These are phyloP conservation scores for Hanseniaspora lachancei DNA, from an alignment of 805 yeast species.

Conservation along the genomic window DNA sequence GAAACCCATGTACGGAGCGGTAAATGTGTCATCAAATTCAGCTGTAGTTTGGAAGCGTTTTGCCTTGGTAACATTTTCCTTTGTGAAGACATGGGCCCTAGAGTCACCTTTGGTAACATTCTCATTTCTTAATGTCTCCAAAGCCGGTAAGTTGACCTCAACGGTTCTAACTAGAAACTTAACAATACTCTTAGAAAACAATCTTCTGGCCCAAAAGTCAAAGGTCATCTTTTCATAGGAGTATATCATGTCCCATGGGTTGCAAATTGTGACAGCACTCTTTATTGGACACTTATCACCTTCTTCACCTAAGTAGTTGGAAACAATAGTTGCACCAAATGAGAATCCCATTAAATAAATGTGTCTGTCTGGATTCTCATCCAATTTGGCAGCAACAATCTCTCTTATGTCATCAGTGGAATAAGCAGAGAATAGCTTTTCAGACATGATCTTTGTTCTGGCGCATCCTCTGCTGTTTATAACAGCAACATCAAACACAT, in stretches of 20 bases:
- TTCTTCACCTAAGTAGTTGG: slow-evolving; percentile 62
- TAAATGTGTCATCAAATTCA: slow-evolving; percentile 51
- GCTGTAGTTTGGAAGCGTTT: slow-evolving; percentile 30
- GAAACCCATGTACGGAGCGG: slow-evolving; percentile 51
- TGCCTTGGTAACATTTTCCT: slow-evolving; percentile 28
- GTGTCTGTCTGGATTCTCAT: slow-evolving; percentile 46
- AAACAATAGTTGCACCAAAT: slow-evolving; percentile 53
- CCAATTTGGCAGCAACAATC: slow-evolving; percentile 38
- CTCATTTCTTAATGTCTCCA: slow-evolving; percentile 22
- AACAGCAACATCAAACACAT: slow-evolving; percentile 45
- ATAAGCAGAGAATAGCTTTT: slow-evolving; percentile 51
- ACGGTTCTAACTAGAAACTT: slow-evolving; percentile 32
- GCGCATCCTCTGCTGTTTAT: slow-evolving; percentile 68
- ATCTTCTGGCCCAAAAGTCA: slow-evolving; percentile 29
- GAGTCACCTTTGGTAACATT: slow-evolving; percentile 14
- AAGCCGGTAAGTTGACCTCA: slow-evolving; percentile 32
- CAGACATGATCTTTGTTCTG: slow-evolving; percentile 56
- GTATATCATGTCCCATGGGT: slow-evolving; percentile 62
- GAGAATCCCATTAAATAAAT: slow-evolving; percentile 60
- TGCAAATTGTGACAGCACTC: slow-evolving; percentile 47
- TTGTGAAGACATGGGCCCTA: slow-evolving; percentile 22
- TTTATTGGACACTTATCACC: slow-evolving; percentile 38
- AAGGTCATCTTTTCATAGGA: slow-evolving; percentile 34
- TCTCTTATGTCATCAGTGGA: slow-evolving; percentile 59
- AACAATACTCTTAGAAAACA: slow-evolving; percentile 33